phyloP scores from a whole-genome alignment of 129 eudicot genomes.

The Rutidosis leptorrhynchoides region DNA sequence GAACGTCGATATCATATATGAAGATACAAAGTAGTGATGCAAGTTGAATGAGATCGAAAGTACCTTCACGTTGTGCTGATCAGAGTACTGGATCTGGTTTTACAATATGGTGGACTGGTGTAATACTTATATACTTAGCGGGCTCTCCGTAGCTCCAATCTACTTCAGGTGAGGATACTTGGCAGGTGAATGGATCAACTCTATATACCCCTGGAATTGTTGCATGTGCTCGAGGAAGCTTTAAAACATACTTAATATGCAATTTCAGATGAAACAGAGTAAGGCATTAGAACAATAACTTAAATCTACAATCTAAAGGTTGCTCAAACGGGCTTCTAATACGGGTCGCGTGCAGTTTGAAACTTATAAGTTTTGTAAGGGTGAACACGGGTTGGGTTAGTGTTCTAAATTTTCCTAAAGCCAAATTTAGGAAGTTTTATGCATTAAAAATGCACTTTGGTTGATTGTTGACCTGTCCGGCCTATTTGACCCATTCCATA shows the following conservation, averaged over 20 bases:
- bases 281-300: background rate
- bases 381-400: background rate
- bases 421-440: background rate
- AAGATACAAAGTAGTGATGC: no score
- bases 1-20: no score
- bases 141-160: conserved; percentile 97
- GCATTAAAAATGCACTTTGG: no score
- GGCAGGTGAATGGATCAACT: conserved; percentile 90
- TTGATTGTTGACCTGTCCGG: no score
- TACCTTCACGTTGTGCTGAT: no score
- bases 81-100: no score
- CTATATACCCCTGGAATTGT: conserved; percentile 86
- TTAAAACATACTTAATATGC: conserved; percentile 47
- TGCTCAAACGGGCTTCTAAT: background rate
- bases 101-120: no score
- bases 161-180: conserved; percentile 73
- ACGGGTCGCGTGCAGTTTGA: background rate
- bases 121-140: no score
- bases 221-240: conserved; percentile 90
- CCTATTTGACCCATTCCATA: no score
- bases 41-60: no score
- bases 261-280: background rate
- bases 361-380: conserved; percentile 34
- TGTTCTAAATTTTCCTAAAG: background rate
- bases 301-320: background rate